These are phyloP conservation scores for Talinum fruticosum DNA, from an alignment of 148 eudicot species.

Conservation along the genomic window DNA sequence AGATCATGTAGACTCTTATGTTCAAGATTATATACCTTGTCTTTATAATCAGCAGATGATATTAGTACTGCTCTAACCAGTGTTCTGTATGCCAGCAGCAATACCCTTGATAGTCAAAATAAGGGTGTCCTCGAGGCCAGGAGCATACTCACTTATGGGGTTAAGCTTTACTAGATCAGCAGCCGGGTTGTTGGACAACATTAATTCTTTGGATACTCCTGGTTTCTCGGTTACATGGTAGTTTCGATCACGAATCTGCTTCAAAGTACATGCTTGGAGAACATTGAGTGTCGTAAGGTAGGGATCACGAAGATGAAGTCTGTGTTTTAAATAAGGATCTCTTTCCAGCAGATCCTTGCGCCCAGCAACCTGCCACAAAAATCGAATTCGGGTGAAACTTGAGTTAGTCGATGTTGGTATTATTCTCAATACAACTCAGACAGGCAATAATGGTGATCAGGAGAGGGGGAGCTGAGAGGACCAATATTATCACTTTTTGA, in stretches of 20 bases:
- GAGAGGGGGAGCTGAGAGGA: too few relatives aligned
- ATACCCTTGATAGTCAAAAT: conserved; percentile 96
- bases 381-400: background rate
- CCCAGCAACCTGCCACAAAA: conserved; percentile 59
- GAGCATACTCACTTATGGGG: conserved; percentile 84
- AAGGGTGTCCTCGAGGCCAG: conserved; percentile 88
- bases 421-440: too few relatives aligned
- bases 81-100: conserved; percentile 94
- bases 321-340: conserved; percentile 81
- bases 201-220: conserved; percentile 61
- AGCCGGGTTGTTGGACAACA: conserved; percentile 55
- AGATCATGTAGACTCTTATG: too few relatives aligned
- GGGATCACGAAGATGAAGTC: conserved; percentile 77
- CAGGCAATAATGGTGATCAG: too few relatives aligned
- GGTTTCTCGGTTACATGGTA: conserved; percentile 65
- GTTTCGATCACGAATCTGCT: conserved; percentile 74
- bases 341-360: conserved; percentile 78
- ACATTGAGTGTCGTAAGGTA: conserved; percentile 73
- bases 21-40: background rate
- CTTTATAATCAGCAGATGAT: background rate
- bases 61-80: conserved; percentile 38
- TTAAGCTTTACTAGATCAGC: conserved; percentile 83
- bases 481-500: too few relatives aligned
- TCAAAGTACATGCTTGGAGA: conserved; percentile 71
- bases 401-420: too few relatives aligned